Percentiles rank a stretch among this genome's conserved stretches.
phyloP scores from a whole-genome alignment of 805 yeast genomes.

The Peterozyma toletana region DNA sequence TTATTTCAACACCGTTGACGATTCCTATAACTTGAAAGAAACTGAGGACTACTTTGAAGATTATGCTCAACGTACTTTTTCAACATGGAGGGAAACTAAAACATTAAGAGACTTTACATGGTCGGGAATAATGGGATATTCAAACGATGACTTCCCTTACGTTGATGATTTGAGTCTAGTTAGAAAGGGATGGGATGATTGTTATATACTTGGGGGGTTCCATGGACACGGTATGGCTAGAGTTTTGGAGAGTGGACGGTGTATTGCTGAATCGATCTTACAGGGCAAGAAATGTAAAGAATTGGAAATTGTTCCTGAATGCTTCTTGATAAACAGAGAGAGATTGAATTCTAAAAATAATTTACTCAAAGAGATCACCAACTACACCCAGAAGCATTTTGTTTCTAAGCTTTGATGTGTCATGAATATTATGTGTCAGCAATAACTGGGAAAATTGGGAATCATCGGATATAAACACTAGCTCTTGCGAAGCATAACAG shows the following conservation, averaged over 20 bases:
- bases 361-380: constrained; percentile 7
- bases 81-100: constrained; percentile 6
- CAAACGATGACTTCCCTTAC: constrained; percentile 11
- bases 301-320: constrained; percentile 10
- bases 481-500: too few species aligned
- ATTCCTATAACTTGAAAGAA: constrained; percentile 5
- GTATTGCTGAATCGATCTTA: constrained; percentile 8
- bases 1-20: constrained; percentile 10
- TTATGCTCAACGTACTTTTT: constrained; percentile 6
- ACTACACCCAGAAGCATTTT: too few species aligned
- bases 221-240: constrained; percentile 14
- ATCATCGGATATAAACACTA: too few species aligned
- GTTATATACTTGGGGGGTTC: constrained; percentile 11
- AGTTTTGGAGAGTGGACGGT: constrained; percentile 10
- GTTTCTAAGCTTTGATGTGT: too few species aligned
- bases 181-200: constrained; percentile 15
- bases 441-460: too few species aligned
- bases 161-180: constrained; percentile 12
- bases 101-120: constrained; percentile 7
- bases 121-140: constrained; percentile 14
- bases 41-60: constrained; percentile 8
- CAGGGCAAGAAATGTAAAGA: constrained; percentile 1
- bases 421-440: too few species aligned
- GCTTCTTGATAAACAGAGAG: constrained; percentile 15
- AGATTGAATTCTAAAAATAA: constrained; percentile 13